Evolutionary conservation across 371 early-diverging fungal species (phyloP), one percentile per base, ranked within the genome.

Genomic region (Mortierella sp.): DNA sequence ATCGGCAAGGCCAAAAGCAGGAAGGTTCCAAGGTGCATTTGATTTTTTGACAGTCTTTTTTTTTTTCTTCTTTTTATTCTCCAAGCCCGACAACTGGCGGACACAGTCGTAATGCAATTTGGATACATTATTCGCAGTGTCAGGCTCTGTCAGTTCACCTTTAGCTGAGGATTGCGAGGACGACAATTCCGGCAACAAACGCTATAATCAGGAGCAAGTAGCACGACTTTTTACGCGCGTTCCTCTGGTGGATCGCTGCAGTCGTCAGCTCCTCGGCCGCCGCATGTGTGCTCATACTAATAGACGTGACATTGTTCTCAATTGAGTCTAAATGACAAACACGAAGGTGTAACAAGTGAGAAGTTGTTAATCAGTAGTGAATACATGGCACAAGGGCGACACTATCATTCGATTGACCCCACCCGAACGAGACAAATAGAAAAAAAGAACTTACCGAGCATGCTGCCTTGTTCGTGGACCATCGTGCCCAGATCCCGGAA

Each of bases 401-500:
- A 18, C 49, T 49, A 21, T 6, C 14, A 41, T 4, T 1, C 55
- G 35, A 6, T 55, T 44, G 32, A 54, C 54, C 8, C 5, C 16
- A 55, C n/a, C 4, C 49, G 2, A 49, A 49, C 21, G 16, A 55
- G 8, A 32, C 10, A 29, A 12, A 1, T 7, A 14, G 6, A 3
- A 60, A 32, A n/a, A 60, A 32, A 6, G 54, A 41, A 88, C 91
- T 83, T 93, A 97, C 97, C 96, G 54, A 99, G 91, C 83, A 97
- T 92, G 75, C 95, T 93, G 81, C 97, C 96, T 92, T 99, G 99
- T 83, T 99, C 98, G 71, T 96, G 95, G 21, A 99, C 99, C 76
- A 99, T 91, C 63, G 97, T 97, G 16, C 98, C 98, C 65, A 99
- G 88, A 88, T 99, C 98, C 78, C 98, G 90, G 88, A 99, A 99